phyloP scores from a whole-genome alignment of 2,329 filamentous ascomycete genomes.

The Lithohypha guttulata region DNA sequence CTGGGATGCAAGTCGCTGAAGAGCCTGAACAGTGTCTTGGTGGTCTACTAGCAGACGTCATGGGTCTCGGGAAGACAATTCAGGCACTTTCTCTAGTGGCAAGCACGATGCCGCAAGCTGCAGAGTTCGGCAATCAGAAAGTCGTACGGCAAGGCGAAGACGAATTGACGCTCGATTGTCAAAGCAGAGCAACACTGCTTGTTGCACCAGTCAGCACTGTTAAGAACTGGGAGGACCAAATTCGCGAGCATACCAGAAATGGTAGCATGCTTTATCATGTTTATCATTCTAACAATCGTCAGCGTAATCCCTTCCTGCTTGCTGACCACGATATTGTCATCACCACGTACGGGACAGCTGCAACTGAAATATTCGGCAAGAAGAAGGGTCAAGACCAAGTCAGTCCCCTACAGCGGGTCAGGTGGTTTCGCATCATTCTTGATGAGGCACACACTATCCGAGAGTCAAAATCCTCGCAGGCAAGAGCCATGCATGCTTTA shows the following conservation, averaged over 20 bases:
- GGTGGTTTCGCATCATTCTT: slow-evolving; percentile 87
- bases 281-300: slow-evolving; percentile 74
- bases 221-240: slow-evolving; percentile 89
- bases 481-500: slow-evolving; percentile 71
- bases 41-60: slow-evolving; percentile 73
- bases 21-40: slow-evolving; percentile 58
- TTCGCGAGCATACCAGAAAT: slow-evolving; percentile 64
- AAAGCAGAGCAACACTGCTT: slow-evolving; percentile 70
- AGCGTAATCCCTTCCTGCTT: slow-evolving; percentile 57
- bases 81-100: slow-evolving; percentile 72
- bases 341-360: slow-evolving; percentile 83
- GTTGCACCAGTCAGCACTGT: slow-evolving; percentile 85
- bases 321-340: slow-evolving; percentile 72
- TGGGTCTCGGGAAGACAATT: slow-evolving; percentile 79
- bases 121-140: slow-evolving; percentile 46
- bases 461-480: slow-evolving; percentile 69
- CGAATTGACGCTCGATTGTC: slow-evolving; percentile 42
- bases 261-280: slow-evolving; percentile 61
- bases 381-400: slow-evolving; percentile 31
- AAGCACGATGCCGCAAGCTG: slow-evolving; percentile 52
- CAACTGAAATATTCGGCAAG: slow-evolving; percentile 54
- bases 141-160: slow-evolving; percentile 23
- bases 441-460: slow-evolving; percentile 95
- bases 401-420: slow-evolving; percentile 62
- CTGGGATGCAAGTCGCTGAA: slow-evolving; percentile 50